Evolutionary conservation across 2,329 filamentous ascomycete genomes (phyloP), one percentile per base, ranked within the genome.

Genomic region (Fusarium sp.): DNA sequence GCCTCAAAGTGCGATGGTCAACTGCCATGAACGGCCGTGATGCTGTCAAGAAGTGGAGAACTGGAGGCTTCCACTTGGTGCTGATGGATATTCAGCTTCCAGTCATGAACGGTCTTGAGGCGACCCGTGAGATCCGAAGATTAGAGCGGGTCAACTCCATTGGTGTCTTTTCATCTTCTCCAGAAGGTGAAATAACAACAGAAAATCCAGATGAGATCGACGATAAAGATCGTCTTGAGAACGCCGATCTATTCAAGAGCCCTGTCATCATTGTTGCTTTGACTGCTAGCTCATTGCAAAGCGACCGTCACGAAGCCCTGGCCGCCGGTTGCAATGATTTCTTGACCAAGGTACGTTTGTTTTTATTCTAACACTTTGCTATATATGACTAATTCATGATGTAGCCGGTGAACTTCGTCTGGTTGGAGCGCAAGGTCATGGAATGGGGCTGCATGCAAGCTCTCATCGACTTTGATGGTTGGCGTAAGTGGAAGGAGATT

Each of bases 391-490:
- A 55, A 76, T 46, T 11, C 15, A 40, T 5, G 32, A 13, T 47
- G 43, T 75, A 97, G 93, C 96, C 96, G 20, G 95, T 99, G 71
- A 97, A 97, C 78, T 97, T 97, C 76, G 92, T 96, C 62, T 99
- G 95, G 94, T 87, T 99, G 26, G 93, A 97, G 78, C 89, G 95
- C 59, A 99, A 99, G 79, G 94, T 98, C 72, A 97, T 96, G 81
- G 96, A 99, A 84, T 99, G 96, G 96, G 96, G 96, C 57, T 98
- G 96, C 83, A 99, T 99, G 96, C 96, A 98, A 82, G 96, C 96
- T 11, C 86, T 99, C 24, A 98, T 99, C 75, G 96, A 99, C 82
- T 98, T 96, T 77, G 95, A 98, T 77, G 96, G 96, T 65, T 99
- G 96, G 96, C 89, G 94, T 56, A 93, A 93, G 79, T 99, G 96